Evolutionary conservation across 2,329 filamentous ascomycete genomes (phyloP).

Genomic region (Hypoxylon sp.): DNA sequence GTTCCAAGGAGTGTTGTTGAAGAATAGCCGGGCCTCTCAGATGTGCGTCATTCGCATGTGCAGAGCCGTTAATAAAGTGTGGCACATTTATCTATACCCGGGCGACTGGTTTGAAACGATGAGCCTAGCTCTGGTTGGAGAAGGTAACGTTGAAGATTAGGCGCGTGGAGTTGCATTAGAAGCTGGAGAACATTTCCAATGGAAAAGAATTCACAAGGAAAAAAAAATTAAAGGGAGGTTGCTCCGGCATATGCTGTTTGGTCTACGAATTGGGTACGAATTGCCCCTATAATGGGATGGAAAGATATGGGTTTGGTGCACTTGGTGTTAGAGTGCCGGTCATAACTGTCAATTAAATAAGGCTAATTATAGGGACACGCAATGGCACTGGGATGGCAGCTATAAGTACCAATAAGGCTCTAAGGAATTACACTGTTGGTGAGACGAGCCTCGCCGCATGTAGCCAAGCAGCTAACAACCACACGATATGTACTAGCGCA

Average conservation of each 20-base stretch:
- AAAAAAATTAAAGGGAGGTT: not conserved
- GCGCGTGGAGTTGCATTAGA: conserved; percentile 38
- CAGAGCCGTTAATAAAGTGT: conserved; percentile 33
- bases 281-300: conserved; percentile 9
- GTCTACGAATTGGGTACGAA: conserved; percentile 9
- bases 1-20: conserved; percentile 31
- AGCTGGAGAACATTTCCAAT: conserved; percentile 39
- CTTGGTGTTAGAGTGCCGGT: conserved; percentile 7
- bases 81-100: conserved; percentile 43
- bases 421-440: conserved; percentile 29
- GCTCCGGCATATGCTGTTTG: conserved; percentile 11
- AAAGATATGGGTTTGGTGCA: conserved; percentile 6
- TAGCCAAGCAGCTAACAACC: conserved; percentile 30
- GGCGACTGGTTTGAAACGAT: conserved; percentile 41
- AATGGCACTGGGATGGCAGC: conserved; percentile 12
- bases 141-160: conserved; percentile 43
- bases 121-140: conserved; percentile 38
- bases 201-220: conserved; percentile 15
- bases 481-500: conserved; percentile 21
- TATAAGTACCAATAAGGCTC: conserved; percentile 8
- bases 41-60: conserved; percentile 41
- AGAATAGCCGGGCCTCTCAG: conserved; percentile 37
- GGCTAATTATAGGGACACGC: conserved; percentile 14
- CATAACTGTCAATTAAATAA: conserved; percentile 6
- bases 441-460: conserved; percentile 28